Base-by-base conservation (phyloP, 495 filamentous ascomycete species). In the Saxophila tyrrhenica region DNA sequence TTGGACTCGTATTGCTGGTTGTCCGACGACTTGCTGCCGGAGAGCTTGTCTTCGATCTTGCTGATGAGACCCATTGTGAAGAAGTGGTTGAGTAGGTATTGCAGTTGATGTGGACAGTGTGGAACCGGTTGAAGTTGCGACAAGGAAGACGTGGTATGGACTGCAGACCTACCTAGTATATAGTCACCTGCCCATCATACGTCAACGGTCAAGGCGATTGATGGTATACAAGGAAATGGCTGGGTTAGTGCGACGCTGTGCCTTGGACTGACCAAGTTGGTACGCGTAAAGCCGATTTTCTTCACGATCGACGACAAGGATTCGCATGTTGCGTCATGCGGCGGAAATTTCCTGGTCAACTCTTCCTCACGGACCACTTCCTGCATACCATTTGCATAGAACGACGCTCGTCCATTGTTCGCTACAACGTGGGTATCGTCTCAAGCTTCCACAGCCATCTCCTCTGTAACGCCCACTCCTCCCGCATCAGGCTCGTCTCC, bases 401-500 rank as follows among this genome's bases (percentile, higher is more conserved):
- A n/a, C n/a, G n/a, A n/a, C n/a, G n/a, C n/a, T n/a, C n/a, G n/a
- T n/a, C n/a, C n/a, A n/a, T n/a, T n/a, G n/a, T n/a, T n/a, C n/a
- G n/a, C n/a, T n/a, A n/a, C n/a, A n/a, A n/a, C n/a, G n/a, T n/a
- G n/a, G n/a, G n/a, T n/a, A n/a, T n/a, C n/a, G n/a, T n/a, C n/a
- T n/a, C 13, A 35, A 7, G 41, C 11, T 20, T 44, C 50, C 3
- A 54, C 52, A 25, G 25, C 52, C 52, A 47, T 54, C 25, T 50
- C 48, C 23, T 17, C 25, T 22, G 52, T 19, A 7, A 48, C 44
- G 45, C n/a, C 24, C 13, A 9, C 69, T 21, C 53, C 73, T 50
- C 59, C 67, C 47, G 72, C 67, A 35, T 5, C 29, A 5, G 29
- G 13, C 20, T 73, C 77, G 67, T 86, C 80, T 1, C 85, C 87